A percentile compares a stretch with the other conserved stretches of the same genome.
These are phyloP conservation scores for Eudorina sp. DNA, from an alignment of 139 green algal genomes.

Conservation along the genomic window DNA sequence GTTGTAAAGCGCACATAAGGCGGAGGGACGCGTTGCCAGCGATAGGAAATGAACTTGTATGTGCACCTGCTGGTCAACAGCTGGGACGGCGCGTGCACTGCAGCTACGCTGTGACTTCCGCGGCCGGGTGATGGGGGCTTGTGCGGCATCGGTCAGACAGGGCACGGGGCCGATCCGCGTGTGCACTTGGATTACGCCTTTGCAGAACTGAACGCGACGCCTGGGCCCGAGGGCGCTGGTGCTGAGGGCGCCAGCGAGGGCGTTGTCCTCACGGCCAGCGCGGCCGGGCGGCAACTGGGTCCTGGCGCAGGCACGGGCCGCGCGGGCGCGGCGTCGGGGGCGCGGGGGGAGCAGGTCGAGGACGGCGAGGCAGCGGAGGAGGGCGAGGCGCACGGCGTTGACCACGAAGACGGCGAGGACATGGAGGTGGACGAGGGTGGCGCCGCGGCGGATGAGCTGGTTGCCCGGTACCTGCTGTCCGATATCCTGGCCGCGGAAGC, in stretches of 20 bases:
- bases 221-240: background rate
- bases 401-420: slow-evolving; percentile 3
- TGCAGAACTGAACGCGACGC: background rate
- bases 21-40: no score
- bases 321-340: background rate
- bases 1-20: no score
- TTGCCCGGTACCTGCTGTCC: slow-evolving; percentile 24
- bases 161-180: no score
- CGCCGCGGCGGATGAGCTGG: background rate
- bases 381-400: slow-evolving; percentile 8
- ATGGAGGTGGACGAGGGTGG: background rate
- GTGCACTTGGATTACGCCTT: no score
- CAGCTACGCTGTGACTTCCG: no score
- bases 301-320: no score
- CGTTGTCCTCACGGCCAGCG: background rate
- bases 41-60: no score
- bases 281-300: background rate
- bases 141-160: no score
- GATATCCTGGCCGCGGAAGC: slow-evolving; percentile 32
- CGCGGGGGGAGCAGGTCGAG: background rate
- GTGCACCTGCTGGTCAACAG: no score
- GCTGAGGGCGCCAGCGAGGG: background rate
- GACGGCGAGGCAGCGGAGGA: slow-evolving; percentile 39
- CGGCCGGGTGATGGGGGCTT: no score
- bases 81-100: no score